Base-by-base conservation (phyloP, 2,329 filamentous ascomycete species). In the Cordyceps fumosorosea region DNA sequence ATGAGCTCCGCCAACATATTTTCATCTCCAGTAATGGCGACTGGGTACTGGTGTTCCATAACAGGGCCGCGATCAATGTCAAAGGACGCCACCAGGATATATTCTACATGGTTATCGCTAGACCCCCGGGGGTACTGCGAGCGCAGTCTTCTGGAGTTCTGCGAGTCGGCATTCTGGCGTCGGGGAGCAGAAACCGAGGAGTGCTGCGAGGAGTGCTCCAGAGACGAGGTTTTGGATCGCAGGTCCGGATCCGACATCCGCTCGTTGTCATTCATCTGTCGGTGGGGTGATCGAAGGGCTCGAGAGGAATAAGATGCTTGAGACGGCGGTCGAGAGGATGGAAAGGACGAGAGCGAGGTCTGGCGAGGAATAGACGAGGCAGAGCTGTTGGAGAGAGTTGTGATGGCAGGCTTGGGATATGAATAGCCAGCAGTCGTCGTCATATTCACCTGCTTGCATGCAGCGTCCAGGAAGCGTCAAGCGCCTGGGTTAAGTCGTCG, bases 1-100 rank as follows among this genome's bases (percentile, higher is more conserved):
- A 99, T 99, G 70, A 99, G 84, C 79, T 99, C 95, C 7, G 95
- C 95, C 71, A 99, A 78, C 93, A 98, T 98, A 70, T 96, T 89
- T 78, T 99, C 95, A 73, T 99, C 93, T 37, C 95, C 93, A 56
- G 92, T 97, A 65, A 99, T 98, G 56, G 93, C 88, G 48, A 91
- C 88, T 0, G 95, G 95, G 72, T 93, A 99, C 73, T 99, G 95
- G 73, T 99, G 93, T 73, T 99, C 95, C 95, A 99, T 98, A 69
- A 97, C 87, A 53, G 93, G 93, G 3, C 95, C 95, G 59, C 91
- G 87, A 74, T 98, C 93, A 69, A 98, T 96, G 75, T 98, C 92
- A 76, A 99, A 99, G 2, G 92, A 96, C 4, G 95, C 95, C 60
- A 99, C 95, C 59, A 99, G 81, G 59, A 99, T 98, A 72, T 98